phyloP scores from a whole-genome alignment of 331 rosid species.

The Dryas integrifolia region DNA sequence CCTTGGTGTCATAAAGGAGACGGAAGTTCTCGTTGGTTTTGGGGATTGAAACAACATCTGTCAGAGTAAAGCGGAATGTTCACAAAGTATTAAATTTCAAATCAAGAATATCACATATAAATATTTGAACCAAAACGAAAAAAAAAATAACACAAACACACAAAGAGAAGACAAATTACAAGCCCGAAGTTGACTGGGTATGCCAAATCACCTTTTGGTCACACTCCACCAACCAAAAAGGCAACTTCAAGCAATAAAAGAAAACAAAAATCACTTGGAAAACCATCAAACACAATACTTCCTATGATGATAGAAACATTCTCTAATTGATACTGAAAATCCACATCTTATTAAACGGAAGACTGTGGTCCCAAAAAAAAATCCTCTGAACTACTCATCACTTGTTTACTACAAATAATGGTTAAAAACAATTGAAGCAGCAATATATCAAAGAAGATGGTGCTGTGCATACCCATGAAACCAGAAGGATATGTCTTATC shows the following conservation, averaged over 20 bases:
- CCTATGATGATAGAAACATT: neutral
- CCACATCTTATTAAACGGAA: neutral
- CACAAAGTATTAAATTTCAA: neutral
- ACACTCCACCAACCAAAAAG: neutral
- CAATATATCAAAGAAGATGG: neutral
- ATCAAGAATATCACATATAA: neutral
- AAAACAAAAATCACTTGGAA: neutral
- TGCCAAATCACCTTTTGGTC: neutral
- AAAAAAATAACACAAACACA: no score
- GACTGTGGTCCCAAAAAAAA: neutral
- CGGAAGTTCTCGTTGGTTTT: conserved; percentile 37
- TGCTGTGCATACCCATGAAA: conserved; percentile 27
- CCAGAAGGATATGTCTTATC: conserved; percentile 37
- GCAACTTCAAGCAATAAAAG: neutral
- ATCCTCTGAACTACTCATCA: no score
- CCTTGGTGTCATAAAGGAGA: conserved; percentile 36
- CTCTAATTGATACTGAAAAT: neutral
- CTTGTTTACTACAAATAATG: neutral
- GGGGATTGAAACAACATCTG: conserved; percentile 37
- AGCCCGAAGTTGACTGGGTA: no score
- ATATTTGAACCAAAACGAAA: neutral
- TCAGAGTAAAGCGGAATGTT: neutral
- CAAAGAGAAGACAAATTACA: neutral
- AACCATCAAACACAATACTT: neutral
- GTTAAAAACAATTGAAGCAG: neutral